Conservation (phyloP, 768 basidiomycete genomes). For the Hygrophorus pudorinus region DNA sequence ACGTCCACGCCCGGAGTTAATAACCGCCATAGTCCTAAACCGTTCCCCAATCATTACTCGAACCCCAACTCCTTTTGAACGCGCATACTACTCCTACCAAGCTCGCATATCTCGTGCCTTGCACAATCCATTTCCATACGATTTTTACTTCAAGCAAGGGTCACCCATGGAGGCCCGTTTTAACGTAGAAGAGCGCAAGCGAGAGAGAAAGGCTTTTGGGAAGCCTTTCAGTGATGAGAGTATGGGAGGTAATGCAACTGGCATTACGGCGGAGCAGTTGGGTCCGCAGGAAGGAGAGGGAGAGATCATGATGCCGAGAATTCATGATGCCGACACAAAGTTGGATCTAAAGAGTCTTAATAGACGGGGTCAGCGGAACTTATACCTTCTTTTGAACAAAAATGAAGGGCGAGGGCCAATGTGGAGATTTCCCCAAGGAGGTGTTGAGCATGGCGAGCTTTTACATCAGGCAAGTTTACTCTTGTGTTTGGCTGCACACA, state of each 20-base stretch:
- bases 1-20: constrained; percentile 28
- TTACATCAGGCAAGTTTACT: constrained; percentile 59
- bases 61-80: constrained; percentile 63
- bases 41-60: constrained; percentile 69
- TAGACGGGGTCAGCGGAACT: constrained; percentile 71
- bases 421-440: constrained; percentile 80
- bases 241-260: constrained; percentile 31
- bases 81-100: constrained; percentile 78
- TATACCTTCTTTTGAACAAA: constrained; percentile 73
- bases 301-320: constrained; percentile 52
- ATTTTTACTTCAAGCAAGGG: constrained; percentile 93
- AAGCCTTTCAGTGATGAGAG: constrained; percentile 40
- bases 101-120: constrained; percentile 74
- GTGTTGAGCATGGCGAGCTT: constrained; percentile 50
- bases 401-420: constrained; percentile 35
- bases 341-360: constrained; percentile 69
- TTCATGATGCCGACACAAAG: constrained; percentile 47
- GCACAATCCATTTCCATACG: constrained; percentile 78
- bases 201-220: constrained; percentile 71
- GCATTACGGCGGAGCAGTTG: constrained; percentile 36
- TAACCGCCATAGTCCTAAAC: constrained; percentile 65
- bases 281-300: constrained; percentile 50
- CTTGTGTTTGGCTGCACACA: background rate
- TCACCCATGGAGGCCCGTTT: constrained; percentile 78
- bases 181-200: constrained; percentile 59